Base-by-base conservation (phyloP, 78 protist species). In the Polysphondylium violaceum region DNA sequence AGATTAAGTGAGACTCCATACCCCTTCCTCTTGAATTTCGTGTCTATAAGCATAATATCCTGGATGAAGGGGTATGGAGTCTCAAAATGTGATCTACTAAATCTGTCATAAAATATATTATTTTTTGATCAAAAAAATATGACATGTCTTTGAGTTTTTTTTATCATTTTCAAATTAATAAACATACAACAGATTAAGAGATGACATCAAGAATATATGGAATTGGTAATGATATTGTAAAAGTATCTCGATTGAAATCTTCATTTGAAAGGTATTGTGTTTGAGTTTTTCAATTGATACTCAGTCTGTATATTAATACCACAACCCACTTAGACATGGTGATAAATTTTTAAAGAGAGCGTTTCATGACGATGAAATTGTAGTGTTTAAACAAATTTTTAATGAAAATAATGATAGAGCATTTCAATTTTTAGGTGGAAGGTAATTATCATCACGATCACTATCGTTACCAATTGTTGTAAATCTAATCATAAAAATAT, bases 211-310 rank as follows among this genome's bases (percentile, higher is more conserved):
- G 27, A 29, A 68, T 81, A 44, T 31, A 55, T 36, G 89, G 89
- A 29, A 81, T 81, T 38, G 89, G 89, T 27, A 81, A 64, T 68
- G 89, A 81, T 56, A 81, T 81, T 25, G 61, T 81, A 27, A 81
- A 81, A 44, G 68, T 81, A 68, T 64, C 89, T 21, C 47, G 89
- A 40, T 17, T 81, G 3, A 40, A 72, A 51, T 0, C 64, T 19
- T 72, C 63, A 72, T 72, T 72, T 72, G 55, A 72, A 72, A 69
- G 59, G 76, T 69, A 69, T 69, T n/a, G 38, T 12, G 38, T 43
- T 27, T 25, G 2, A 38, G 40, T 43, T 2, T 27, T 25, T 60
- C 23, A 29, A 60, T 29, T 4, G 4, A 5, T 29, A 5, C 36
- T 7, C 23, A 60, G 11, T 27, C 53, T 14, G 11, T 14, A 47